Percentiles rank a stretch among this genome's conserved stretches.
Conservation (phyloP, 2,329 filamentous ascomycete species). For the Paradendryphiella salina region DNA sequence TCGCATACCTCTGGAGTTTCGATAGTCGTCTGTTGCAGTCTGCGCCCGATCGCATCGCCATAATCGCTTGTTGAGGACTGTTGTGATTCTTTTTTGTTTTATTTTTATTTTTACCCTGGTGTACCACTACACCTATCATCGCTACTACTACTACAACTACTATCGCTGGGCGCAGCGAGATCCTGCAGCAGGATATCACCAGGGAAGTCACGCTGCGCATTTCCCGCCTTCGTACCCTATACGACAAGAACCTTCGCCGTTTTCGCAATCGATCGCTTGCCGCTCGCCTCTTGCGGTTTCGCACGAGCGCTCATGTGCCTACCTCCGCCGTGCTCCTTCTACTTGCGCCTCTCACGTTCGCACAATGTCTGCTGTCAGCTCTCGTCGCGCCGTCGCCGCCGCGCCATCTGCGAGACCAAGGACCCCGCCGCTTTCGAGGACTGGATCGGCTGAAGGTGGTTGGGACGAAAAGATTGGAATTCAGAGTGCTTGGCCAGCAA, state of each 20-base stretch:
- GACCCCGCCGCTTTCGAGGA: conserved; percentile 41
- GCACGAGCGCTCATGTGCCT: conserved; percentile 45
- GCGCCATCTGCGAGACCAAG: conserved; percentile 42
- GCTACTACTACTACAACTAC: conserved; percentile 22
- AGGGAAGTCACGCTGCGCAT: conserved; percentile 22
- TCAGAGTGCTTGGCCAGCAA: conserved; percentile 15
- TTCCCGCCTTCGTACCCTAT: conserved; percentile 5
- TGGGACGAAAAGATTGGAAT: conserved; percentile 20
- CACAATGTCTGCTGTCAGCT: conserved; percentile 42
- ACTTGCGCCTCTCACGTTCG: conserved; percentile 44
- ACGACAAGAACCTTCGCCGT: conserved; percentile 1
- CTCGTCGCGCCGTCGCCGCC: conserved; percentile 39
- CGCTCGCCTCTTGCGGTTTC: conserved; percentile 32
- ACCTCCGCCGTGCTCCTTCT: conserved; percentile 40
- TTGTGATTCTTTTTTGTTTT: conserved; percentile 5
- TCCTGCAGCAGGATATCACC: conserved; percentile 21
- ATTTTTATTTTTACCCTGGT: conserved; percentile 19
- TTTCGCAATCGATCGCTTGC: conserved; percentile 12
- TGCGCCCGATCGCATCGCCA: conserved; percentile 23
- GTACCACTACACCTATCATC: conserved; percentile 16
- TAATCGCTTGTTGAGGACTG: conserved; percentile 15
- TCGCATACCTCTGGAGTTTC: conserved; percentile 10
- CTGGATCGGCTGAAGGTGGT: conserved; percentile 38
- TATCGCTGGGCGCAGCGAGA: conserved; percentile 20
- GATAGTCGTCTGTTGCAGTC: conserved; percentile 4